Percentiles rank a stretch among this genome's conserved stretches.
Conservation (phyloP, 2,329 filamentous ascomycete genomes). For the Aureobasidium pullulans region DNA sequence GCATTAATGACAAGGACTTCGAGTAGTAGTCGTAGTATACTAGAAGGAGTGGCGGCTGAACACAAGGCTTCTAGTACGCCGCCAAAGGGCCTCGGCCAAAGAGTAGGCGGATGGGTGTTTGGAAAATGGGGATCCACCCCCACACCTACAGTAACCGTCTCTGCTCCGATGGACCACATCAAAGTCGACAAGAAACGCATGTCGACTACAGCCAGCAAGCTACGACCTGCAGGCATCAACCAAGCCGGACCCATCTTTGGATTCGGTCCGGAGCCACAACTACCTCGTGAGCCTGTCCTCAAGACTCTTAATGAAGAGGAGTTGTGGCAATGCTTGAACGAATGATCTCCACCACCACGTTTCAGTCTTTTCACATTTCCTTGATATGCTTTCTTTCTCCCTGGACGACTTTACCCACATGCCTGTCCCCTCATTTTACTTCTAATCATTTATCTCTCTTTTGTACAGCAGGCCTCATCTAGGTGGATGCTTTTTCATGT, state of each 20-base stretch:
- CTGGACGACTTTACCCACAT: not conserved
- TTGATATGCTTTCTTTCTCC: not conserved
- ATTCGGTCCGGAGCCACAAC: slow-evolving; percentile 51
- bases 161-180: slow-evolving; percentile 13
- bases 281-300: slow-evolving; percentile 52
- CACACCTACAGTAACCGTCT: slow-evolving; percentile 18
- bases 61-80: slow-evolving; percentile 29
- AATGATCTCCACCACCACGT: slow-evolving; percentile 18
- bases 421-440: not conserved
- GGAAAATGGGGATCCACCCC: slow-evolving; percentile 51
- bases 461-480: slow-evolving; percentile 3
- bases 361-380: not conserved
- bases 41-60: slow-evolving; percentile 28
- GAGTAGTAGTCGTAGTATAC: slow-evolving; percentile 22
- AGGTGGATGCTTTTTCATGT: not conserved
- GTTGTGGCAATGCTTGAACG: slow-evolving; percentile 52
- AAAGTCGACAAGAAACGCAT: slow-evolving; percentile 3
- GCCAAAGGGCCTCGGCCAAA: slow-evolving; percentile 37
- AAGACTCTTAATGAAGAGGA: slow-evolving; percentile 53
- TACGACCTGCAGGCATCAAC: slow-evolving; percentile 65
- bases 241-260: slow-evolving; percentile 68
- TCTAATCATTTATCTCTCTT: not conserved
- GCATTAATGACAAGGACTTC: slow-evolving; percentile 34
- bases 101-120: slow-evolving; percentile 59
- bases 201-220: not conserved